Percentiles rank a stretch among this genome's conserved stretches.
Evolutionary conservation across 768 basidiomycete genomes (phyloP).

Genomic region (Leccinum obscurum): DNA sequence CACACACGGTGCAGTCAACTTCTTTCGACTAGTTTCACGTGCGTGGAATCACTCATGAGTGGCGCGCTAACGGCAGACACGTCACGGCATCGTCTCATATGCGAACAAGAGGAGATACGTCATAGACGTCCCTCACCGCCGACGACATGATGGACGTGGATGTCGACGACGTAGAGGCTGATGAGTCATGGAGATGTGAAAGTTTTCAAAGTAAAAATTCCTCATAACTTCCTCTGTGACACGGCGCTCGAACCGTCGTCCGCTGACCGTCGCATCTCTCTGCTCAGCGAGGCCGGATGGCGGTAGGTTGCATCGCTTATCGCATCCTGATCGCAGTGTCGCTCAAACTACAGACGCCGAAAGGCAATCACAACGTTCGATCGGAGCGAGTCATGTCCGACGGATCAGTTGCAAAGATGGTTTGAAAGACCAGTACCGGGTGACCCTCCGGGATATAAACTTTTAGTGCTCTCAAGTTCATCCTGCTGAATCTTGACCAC

Average conservation of each 20-base stretch:
- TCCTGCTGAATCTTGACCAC: constrained; percentile 87
- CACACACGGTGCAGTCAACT: constrained; percentile 62
- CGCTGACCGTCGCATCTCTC: constrained; percentile 77
- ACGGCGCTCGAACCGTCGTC: constrained; percentile 28
- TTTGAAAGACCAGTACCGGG: constrained; percentile 88
- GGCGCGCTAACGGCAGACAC: constrained; percentile 43
- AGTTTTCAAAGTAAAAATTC: constrained; percentile 67
- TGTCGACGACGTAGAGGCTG: constrained; percentile 48
- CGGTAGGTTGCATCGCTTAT: constrained; percentile 73
- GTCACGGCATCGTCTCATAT: constrained; percentile 57
- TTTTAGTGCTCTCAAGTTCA: constrained; percentile 67
- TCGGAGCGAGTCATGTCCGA: constrained; percentile 74
- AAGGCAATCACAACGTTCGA: constrained; percentile 69
- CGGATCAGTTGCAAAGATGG: constrained; percentile 84
- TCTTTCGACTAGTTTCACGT: constrained; percentile 50
- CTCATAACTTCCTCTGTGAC: constrained; percentile 22
- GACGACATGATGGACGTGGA: constrained; percentile 77
- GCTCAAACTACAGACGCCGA: constrained; percentile 92
- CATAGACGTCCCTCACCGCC: constrained; percentile 59
- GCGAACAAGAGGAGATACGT: constrained; percentile 67
- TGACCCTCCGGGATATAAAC: constrained; percentile 41
- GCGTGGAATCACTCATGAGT: constrained; percentile 51
- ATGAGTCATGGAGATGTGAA: constrained; percentile 61
- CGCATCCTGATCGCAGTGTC: constrained; percentile 67
- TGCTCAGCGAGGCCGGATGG: constrained; percentile 70